A percentile compares a stretch with the other conserved stretches of the same genome.
These are phyloP conservation scores for Pneumocystis murina DNA, from an alignment of 1,139 yeast species.

Conservation along the genomic window DNA sequence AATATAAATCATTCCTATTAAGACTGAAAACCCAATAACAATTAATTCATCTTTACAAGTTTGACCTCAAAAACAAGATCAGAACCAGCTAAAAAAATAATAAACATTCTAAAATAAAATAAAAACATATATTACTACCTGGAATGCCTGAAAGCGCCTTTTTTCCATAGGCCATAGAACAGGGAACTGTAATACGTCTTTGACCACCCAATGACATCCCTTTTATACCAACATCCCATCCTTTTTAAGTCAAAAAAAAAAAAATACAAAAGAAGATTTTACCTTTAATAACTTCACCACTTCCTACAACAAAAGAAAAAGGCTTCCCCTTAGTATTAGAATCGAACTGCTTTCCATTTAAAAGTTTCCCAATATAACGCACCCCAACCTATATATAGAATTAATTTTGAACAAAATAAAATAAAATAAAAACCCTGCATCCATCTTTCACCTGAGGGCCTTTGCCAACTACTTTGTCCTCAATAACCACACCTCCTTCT, in stretches of 20 bases:
- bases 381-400: conserved; percentile 36
- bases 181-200: conserved; percentile 92
- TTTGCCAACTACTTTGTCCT: conserved; percentile 79
- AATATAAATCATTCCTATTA: neutral
- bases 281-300: conserved; percentile 86
- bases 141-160: conserved; percentile 91
- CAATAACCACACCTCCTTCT: conserved; percentile 84
- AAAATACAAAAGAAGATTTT: conserved; percentile 3
- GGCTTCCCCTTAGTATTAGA: conserved; percentile 97
- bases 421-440: conserved; percentile 40
- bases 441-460: conserved; percentile 84
- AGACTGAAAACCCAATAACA: neutral
- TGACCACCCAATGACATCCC: conserved; percentile 99
- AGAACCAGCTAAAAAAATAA: conserved; percentile 37
- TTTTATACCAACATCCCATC: conserved; percentile 95
- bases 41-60: conserved; percentile 72
- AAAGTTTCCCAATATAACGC: conserved; percentile 93
- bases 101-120: neutral
- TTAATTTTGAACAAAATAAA: neutral
- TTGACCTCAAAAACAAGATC: conserved; percentile 92
- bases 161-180: conserved; percentile 92
- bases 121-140: conserved; percentile 5
- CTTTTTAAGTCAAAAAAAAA: conserved; percentile 22
- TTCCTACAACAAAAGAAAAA: conserved; percentile 76
- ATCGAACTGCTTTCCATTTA: conserved; percentile 91